phyloP scores from a whole-genome alignment of 2,329 filamentous ascomycete species.

The Beauveria asiatica region DNA sequence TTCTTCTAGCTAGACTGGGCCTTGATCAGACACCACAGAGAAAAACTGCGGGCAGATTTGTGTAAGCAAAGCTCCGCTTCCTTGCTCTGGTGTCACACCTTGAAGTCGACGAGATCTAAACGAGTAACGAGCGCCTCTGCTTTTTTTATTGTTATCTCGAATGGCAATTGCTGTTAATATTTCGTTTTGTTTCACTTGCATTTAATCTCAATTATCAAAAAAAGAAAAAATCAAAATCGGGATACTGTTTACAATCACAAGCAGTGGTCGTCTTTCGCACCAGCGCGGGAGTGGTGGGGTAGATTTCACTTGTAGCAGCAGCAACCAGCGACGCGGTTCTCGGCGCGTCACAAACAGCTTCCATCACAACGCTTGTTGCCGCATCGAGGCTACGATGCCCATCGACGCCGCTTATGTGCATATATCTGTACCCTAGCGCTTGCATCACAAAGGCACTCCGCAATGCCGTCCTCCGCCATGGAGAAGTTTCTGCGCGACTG shows the following conservation, averaged over 20 bases:
- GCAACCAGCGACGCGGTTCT: background rate
- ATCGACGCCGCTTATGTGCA: background rate
- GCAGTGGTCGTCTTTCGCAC: background rate
- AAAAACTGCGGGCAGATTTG: too few species aligned
- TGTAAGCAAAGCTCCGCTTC: too few species aligned
- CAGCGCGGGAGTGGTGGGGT: background rate
- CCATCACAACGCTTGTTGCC: background rate
- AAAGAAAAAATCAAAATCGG: too few species aligned
- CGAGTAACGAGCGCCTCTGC: too few species aligned
- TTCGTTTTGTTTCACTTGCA: too few species aligned
- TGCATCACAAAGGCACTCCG: background rate
- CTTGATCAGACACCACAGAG: background rate
- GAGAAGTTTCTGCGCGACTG: slow-evolving; percentile 89
- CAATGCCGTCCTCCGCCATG: slow-evolving; percentile 43
- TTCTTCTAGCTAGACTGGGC: background rate
- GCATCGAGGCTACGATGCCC: background rate
- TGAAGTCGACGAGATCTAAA: too few species aligned
- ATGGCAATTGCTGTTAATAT: too few species aligned
- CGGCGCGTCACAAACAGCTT: slow-evolving; percentile 1
- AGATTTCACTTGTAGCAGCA: background rate
- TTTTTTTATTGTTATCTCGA: too few species aligned
- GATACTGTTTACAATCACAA: too few species aligned
- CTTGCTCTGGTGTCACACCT: too few species aligned
- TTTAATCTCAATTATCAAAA: too few species aligned
- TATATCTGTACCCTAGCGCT: background rate